These are phyloP conservation scores for Tieghemiomyces parasiticus DNA, from an alignment of 192 early-diverging fungal species.

Conservation along the genomic window DNA sequence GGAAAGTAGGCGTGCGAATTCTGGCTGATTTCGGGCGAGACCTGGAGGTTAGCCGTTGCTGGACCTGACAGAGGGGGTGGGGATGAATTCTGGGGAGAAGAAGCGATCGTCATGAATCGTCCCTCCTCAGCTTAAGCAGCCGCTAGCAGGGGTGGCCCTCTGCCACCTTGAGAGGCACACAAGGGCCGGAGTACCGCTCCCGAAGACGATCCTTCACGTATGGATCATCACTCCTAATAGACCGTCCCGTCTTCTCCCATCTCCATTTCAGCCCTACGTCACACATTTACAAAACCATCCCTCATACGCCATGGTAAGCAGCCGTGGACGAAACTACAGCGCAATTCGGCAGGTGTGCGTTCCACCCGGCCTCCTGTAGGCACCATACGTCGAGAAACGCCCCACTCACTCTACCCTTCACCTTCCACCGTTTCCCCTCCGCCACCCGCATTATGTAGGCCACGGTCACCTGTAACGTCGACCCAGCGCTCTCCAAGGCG, in stretches of 20 bases:
- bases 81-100: too few species aligned
- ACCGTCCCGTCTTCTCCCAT: too few species aligned
- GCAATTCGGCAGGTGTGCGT: neutral
- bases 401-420: neutral
- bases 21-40: neutral
- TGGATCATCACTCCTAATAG: too few species aligned
- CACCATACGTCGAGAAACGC: neutral
- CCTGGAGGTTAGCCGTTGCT: neutral
- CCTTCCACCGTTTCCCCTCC: neutral
- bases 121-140: too few species aligned
- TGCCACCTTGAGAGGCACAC: too few species aligned
- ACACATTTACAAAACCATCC: neutral
- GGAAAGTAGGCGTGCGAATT: neutral
- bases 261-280: too few species aligned
- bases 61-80: neutral
- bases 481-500: slow-evolving; percentile 11
- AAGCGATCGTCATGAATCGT: too few species aligned
- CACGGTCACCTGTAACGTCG: slow-evolving; percentile 8
- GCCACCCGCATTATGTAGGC: neutral
- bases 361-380: neutral
- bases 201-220: too few species aligned
- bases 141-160: too few species aligned
- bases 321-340: neutral
- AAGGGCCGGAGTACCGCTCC: too few species aligned
- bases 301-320: neutral